These are phyloP conservation scores for Calonectria honghensis DNA, from an alignment of 2,329 filamentous ascomycete species.

Conservation along the genomic window DNA sequence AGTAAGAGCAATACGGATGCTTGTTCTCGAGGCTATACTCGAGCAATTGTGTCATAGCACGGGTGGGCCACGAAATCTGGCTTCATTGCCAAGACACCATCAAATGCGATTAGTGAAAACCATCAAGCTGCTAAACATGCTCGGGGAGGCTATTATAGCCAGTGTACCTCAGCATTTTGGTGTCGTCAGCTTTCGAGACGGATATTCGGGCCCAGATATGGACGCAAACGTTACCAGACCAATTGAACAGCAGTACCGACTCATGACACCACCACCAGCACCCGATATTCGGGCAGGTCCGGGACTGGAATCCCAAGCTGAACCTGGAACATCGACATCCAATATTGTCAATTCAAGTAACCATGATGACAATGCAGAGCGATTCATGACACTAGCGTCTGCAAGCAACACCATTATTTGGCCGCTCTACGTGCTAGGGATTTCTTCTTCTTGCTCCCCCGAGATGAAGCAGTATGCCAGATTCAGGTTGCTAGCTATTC, in stretches of 20 bases:
- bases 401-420: constrained; percentile 70
- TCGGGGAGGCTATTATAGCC: constrained; percentile 66
- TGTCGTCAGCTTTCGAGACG: constrained; percentile 65
- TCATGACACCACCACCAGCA: constrained; percentile 53
- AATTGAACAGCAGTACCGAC: constrained; percentile 55
- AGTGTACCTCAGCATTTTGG: constrained; percentile 71
- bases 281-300: constrained; percentile 35
- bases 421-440: constrained; percentile 70
- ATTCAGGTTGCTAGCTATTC: constrained; percentile 66
- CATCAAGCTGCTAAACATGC: constrained; percentile 61
- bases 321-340: constrained; percentile 59
- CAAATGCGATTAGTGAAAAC: constrained; percentile 61
- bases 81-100: constrained; percentile 56
- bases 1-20: constrained; percentile 66
- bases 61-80: constrained; percentile 43
- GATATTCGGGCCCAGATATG: constrained; percentile 50
- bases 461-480: constrained; percentile 66
- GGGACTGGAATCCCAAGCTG: constrained; percentile 36
- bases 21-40: constrained; percentile 69
- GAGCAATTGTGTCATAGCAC: constrained; percentile 60
- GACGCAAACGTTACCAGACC: constrained; percentile 51
- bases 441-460: constrained; percentile 66
- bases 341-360: constrained; percentile 62
- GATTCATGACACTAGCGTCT: constrained; percentile 70
- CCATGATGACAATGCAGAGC: constrained; percentile 61